Evolutionary conservation across 2,329 filamentous ascomycete genomes (phyloP).

Genomic region (Emergomyces orientalis): DNA sequence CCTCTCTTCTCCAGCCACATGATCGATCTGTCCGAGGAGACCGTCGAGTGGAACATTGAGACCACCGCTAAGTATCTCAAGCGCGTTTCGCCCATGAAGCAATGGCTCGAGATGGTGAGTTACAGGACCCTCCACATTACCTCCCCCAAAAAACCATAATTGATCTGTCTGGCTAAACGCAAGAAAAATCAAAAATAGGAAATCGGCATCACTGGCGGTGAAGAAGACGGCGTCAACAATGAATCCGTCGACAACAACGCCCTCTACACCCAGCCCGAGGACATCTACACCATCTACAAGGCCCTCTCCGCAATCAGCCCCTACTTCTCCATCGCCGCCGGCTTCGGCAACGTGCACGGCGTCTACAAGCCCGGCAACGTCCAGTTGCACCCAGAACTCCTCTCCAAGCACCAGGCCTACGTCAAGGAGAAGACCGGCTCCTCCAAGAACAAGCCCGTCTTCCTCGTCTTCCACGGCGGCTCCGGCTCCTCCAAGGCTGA

Average conservation of each 20-base stretch:
- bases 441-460: conserved; percentile 81
- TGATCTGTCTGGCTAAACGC: not conserved
- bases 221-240: conserved; percentile 98
- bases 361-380: conserved; percentile 99
- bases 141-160: not conserved
- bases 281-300: conserved; percentile 86
- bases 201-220: conserved; percentile 91
- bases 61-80: conserved; percentile 91
- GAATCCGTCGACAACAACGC: conserved; percentile 93
- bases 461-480: conserved; percentile 98
- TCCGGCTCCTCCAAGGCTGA: conserved; percentile 86
- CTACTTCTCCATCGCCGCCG: conserved; percentile 96
- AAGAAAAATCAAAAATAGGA: conserved; percentile 39
- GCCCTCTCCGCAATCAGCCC: conserved; percentile 75
- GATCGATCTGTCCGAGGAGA: conserved; percentile 94
- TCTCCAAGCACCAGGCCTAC: conserved; percentile 90
- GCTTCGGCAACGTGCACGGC: conserved; percentile 98
- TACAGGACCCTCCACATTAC: not conserved
- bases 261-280: conserved; percentile 95
- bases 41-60: conserved; percentile 79
- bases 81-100: conserved; percentile 91
- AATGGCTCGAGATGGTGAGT: conserved; percentile 94
- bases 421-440: conserved; percentile 69
- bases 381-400: conserved; percentile 88
- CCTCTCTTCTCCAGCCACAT: conserved; percentile 96